Evolutionary conservation across 371 early-diverging fungal species (phyloP).

Genomic region (Syncephalastrum contaminatum): DNA sequence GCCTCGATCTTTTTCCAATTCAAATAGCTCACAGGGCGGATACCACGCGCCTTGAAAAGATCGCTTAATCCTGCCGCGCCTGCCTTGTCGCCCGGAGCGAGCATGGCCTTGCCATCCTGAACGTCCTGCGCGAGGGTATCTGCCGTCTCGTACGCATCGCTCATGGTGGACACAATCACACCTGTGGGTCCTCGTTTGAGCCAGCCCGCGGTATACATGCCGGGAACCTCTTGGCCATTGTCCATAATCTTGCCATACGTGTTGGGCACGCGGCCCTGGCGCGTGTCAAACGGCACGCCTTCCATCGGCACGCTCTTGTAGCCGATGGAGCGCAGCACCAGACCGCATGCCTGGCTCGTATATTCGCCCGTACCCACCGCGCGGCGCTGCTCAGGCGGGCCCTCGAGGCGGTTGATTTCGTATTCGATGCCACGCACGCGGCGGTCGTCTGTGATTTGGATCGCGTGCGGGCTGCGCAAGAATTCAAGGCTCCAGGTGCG

Average conservation of each 20-base stretch:
- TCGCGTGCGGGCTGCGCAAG: slow-evolving; percentile 66
- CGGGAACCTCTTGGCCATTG: slow-evolving; percentile 53
- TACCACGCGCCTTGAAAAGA: slow-evolving; percentile 24
- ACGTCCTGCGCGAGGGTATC: slow-evolving; percentile 70
- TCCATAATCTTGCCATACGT: slow-evolving; percentile 67
- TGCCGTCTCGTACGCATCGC: slow-evolving; percentile 90
- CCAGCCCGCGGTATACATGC: slow-evolving; percentile 92
- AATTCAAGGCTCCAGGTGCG: slow-evolving; percentile 79
- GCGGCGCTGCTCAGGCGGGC: slow-evolving; percentile 42
- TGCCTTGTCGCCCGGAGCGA: slow-evolving; percentile 17
- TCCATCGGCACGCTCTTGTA: slow-evolving; percentile 75
- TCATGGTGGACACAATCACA: slow-evolving; percentile 94
- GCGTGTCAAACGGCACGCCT: slow-evolving; percentile 77
- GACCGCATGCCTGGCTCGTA: slow-evolving; percentile 55
- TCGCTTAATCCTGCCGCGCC: slow-evolving; percentile 30
- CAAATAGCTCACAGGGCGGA: slow-evolving; percentile 58
- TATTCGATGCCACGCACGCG: slow-evolving; percentile 54
- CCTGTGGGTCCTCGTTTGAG: slow-evolving; percentile 93
- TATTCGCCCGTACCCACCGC: slow-evolving; percentile 62
- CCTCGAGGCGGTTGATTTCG: slow-evolving; percentile 70
- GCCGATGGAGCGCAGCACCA: slow-evolving; percentile 85
- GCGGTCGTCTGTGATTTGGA: slow-evolving; percentile 30
- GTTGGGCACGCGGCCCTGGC: slow-evolving; percentile 75
- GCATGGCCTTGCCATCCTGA: slow-evolving; percentile 25
- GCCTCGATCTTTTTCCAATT: slow-evolving; percentile 87